Evolutionary conservation across 2,329 filamentous ascomycete species (phyloP), one percentile per base, ranked within the genome.

Genomic region (Shiraia bambusicola): DNA sequence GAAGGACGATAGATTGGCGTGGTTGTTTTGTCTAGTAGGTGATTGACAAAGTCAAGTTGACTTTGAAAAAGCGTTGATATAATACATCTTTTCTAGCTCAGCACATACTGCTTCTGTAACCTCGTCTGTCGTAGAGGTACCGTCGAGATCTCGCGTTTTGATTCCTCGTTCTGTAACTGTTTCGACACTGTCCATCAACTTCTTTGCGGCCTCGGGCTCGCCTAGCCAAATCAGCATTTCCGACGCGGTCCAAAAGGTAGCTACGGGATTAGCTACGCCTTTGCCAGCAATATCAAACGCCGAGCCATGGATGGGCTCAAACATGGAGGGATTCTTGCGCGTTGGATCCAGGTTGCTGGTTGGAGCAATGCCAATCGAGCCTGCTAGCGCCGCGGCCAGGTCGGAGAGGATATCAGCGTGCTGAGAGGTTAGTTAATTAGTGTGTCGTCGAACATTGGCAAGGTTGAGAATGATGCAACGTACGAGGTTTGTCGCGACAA

Each of bases 291-390:
- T 81, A 47, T 82, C 78, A 46, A 80, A 80, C 1, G 79, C 79
- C 4, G 74, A 78, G 2, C 79, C 79, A 52, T 81, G 78, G 38
- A 82, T 81, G 0, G 79, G 79, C 67, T 82, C 80, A 47, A 82
- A 83, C 76, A 82, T 81, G 38, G 73, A 77, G 0, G 82, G 82
- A 45, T 81, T 77, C 49, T 76, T 58, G 12, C 79, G 70, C 1
- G 77, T 81, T 1, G 84, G 83, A 50, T 87, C 83, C 1, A 87
- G 73, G 53, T 87, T 88, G 29, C 78, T 82, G 0, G 83, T 86
- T 3, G 84, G 83, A 3, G 84, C 84, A 43, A 88, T 87, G 7
- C 85, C 84, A 46, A 88, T 87, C 2, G 79, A 83, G 0, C 84
- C 84, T 2, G 84, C 84, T 6, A 87, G 70, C 0, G 83, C 82